Conservation (phyloP, 495 filamentous ascomycete genomes). For the Opeltia flavorubescens region DNA sequence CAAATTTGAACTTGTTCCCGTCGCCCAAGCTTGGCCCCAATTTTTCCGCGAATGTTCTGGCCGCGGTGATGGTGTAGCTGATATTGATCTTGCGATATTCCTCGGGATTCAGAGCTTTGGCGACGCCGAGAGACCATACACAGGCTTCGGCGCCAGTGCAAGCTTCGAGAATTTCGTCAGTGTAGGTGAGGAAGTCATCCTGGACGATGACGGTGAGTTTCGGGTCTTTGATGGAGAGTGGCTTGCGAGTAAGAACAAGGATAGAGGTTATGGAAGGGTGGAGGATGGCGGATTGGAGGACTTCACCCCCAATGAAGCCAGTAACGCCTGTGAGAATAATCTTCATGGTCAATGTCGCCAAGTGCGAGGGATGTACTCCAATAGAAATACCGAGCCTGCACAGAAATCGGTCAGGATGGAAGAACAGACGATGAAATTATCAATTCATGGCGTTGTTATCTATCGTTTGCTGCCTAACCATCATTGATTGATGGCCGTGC, state of each 20-base stretch:
- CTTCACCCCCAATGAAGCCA: constrained; percentile 29
- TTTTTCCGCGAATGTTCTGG: constrained; percentile 23
- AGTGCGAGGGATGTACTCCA: no score
- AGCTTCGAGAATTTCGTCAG: constrained; percentile 23
- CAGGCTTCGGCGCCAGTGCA: constrained; percentile 37
- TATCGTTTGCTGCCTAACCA: no score
- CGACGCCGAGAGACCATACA: constrained; percentile 27
- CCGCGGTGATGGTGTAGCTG: constrained; percentile 31
- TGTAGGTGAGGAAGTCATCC: constrained; percentile 32
- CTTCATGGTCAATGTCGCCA: no score
- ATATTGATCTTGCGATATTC: constrained; percentile 21
- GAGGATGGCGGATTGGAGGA: constrained; percentile 29
- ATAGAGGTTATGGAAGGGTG: constrained; percentile 26
- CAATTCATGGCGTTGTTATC: no score
- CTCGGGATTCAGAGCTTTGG: constrained; percentile 10
- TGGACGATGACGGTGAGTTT: neutral
- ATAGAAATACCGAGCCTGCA: no score
- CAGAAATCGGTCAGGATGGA: no score
- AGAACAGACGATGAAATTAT: no score
- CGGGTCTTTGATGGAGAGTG: neutral
- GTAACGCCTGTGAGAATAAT: constrained; percentile 35
- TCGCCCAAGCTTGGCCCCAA: constrained; percentile 9
- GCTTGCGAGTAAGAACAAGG: constrained; percentile 27
- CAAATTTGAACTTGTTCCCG: constrained; percentile 31
- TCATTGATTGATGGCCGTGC: no score